Conservation (phyloP, 257 asterid species). For the Solanum bulbocastanum region DNA sequence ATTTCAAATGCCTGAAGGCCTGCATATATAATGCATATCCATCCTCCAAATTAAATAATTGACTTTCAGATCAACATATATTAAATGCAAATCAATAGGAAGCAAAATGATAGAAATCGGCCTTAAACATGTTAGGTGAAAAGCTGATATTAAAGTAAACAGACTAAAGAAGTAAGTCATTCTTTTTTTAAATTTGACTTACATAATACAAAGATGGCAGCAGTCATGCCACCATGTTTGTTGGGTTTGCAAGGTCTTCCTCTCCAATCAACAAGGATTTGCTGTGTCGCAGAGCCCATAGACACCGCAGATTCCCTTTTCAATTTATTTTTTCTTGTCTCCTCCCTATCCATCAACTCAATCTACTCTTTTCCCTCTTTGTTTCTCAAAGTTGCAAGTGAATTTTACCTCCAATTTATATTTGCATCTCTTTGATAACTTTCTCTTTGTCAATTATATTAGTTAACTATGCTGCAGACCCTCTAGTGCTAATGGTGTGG, state of each 20-base stretch:
- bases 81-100: no score
- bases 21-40: constrained; percentile 1
- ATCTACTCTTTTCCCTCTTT: neutral
- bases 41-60: neutral
- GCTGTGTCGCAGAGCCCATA: neutral
- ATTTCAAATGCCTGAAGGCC: constrained; percentile 70
- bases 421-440: neutral
- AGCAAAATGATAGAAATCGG: no score
- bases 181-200: neutral
- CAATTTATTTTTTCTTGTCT: neutral
- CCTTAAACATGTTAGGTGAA: no score
- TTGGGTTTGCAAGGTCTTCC: constrained; percentile 48
- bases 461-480: neutral
- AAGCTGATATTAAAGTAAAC: no score
- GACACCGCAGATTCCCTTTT: constrained; percentile 5
- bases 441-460: neutral
- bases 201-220: constrained; percentile 63
- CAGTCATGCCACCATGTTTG: constrained; percentile 70
- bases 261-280: constrained; percentile 54
- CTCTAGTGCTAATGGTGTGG: constrained; percentile 1
- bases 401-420: neutral
- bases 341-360: constrained; percentile 20
- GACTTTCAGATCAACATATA: no score
- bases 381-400: neutral
- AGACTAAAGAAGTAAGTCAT: no score